Evolutionary conservation across 2,329 filamentous ascomycete species (phyloP).

Genomic region (Aspergillus hiratsukae): DNA sequence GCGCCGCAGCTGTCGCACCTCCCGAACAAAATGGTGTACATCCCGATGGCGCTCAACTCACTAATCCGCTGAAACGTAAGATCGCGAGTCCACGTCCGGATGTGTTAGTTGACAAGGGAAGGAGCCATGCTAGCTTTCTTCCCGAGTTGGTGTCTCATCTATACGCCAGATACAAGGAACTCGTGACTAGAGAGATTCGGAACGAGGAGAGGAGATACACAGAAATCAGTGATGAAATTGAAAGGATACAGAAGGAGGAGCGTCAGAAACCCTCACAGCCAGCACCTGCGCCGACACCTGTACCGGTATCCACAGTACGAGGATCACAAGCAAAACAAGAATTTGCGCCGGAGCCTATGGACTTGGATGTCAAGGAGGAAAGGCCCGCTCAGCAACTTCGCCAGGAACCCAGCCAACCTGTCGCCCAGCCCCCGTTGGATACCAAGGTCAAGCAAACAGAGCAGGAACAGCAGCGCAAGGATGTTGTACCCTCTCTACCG

Average conservation of each 20-base stretch:
- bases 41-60: constrained; percentile 26
- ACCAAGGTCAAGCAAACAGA: constrained; percentile 4
- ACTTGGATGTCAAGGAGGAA: constrained; percentile 26
- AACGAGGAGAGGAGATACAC: constrained; percentile 68
- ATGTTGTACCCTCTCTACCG: constrained; percentile 5
- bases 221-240: constrained; percentile 62
- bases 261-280: constrained; percentile 40
- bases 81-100: constrained; percentile 60
- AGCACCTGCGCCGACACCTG: not conserved
- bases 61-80: constrained; percentile 69
- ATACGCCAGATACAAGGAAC: constrained; percentile 68
- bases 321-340: constrained; percentile 9
- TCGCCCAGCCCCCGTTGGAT: constrained; percentile 2
- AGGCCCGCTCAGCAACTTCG: constrained; percentile 9
- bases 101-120: constrained; percentile 59
- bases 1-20: constrained; percentile 28
- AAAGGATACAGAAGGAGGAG: constrained; percentile 60
- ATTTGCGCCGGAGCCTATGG: constrained; percentile 22
- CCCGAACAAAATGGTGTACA: constrained; percentile 28
- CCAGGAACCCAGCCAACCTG: constrained; percentile 2
- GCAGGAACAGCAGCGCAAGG: constrained; percentile 9
- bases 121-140: constrained; percentile 63
- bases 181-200: constrained; percentile 64
- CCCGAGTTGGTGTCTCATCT: constrained; percentile 68
- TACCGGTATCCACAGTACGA: constrained; percentile 5